phyloP scores from a whole-genome alignment of 2,329 filamentous ascomycete species.

The Fusarium oligoseptatum region DNA sequence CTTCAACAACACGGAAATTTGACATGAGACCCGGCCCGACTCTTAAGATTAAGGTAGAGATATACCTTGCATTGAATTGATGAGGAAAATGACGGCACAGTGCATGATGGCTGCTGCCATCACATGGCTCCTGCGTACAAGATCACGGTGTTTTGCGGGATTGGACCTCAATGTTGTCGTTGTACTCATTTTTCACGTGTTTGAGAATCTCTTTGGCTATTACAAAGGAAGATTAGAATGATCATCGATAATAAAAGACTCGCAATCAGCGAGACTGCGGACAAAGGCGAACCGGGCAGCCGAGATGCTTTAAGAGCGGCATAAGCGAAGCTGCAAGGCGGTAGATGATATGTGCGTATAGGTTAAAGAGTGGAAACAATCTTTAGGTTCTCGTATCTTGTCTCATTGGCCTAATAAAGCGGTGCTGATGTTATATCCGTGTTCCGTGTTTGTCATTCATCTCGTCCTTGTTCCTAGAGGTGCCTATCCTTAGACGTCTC shows the following conservation, averaged over 20 bases:
- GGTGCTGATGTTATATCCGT: not conserved
- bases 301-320: not conserved
- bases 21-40: not conserved
- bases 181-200: not conserved
- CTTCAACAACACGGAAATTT: not conserved
- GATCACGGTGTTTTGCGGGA: not conserved
- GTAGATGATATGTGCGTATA: not conserved
- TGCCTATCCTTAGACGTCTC: not conserved
- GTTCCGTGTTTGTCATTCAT: not conserved
- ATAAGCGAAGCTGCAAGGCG: not conserved
- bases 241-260: not conserved
- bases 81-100: not conserved
- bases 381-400: fast-evolving
- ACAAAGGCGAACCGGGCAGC: not conserved
- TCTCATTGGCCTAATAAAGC: not conserved
- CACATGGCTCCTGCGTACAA: not conserved
- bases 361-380: too few species aligned
- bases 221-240: not conserved
- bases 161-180: not conserved
- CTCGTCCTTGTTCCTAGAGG: not conserved
- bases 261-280: not conserved
- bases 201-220: fast-evolving
- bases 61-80: not conserved
- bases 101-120: not conserved
- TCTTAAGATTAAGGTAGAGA: not conserved